A percentile compares a stretch with the other conserved stretches of the same genome.
phyloP scores from a whole-genome alignment of 345 rosid genomes.

The Moringa oleifera region DNA sequence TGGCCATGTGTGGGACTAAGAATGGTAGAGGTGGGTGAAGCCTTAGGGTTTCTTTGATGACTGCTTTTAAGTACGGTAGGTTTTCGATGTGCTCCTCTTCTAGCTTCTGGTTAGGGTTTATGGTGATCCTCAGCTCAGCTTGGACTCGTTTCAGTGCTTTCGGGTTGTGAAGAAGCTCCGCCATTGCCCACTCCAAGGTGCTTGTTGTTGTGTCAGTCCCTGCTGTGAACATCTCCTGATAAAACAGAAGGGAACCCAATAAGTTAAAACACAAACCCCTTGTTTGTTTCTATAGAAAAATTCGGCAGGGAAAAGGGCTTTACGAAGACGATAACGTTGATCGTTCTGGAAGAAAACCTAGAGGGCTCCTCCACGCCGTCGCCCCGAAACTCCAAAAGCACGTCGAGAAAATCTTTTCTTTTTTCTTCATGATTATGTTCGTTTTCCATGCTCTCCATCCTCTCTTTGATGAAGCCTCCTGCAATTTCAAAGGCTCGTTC shows the following conservation, averaged over 20 bases:
- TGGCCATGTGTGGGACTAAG: slow-evolving; percentile 80
- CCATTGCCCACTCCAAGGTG: slow-evolving; percentile 89
- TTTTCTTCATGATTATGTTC: slow-evolving; percentile 12
- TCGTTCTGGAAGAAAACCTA: slow-evolving; percentile 46
- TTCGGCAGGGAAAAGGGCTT: slow-evolving; percentile 18
- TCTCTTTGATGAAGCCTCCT: slow-evolving; percentile 51
- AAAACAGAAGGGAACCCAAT: neutral
- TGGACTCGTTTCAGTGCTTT: slow-evolving; percentile 38
- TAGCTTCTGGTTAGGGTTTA: slow-evolving; percentile 29
- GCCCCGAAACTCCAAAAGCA: slow-evolving; percentile 73
- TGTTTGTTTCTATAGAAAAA: too few species aligned
- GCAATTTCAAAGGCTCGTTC: slow-evolving; percentile 56
- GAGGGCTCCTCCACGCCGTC: slow-evolving; percentile 40
- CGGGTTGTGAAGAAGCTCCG: slow-evolving; percentile 66
- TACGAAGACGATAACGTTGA: slow-evolving; percentile 70
- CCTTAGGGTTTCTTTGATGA: slow-evolving; percentile 68
- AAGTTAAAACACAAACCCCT: too few species aligned
- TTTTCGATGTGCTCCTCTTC: slow-evolving; percentile 48
- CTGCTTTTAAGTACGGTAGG: slow-evolving; percentile 63
- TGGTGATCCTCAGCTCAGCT: slow-evolving; percentile 39
- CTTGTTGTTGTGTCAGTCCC: slow-evolving; percentile 88
- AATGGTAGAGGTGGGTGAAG: slow-evolving; percentile 82
- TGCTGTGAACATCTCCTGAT: slow-evolving; percentile 73
- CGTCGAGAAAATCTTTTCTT: slow-evolving; percentile 65
- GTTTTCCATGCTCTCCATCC: slow-evolving; percentile 27